These are phyloP conservation scores for Saturnispora sekii DNA, from an alignment of 805 yeast species.

Conservation along the genomic window DNA sequence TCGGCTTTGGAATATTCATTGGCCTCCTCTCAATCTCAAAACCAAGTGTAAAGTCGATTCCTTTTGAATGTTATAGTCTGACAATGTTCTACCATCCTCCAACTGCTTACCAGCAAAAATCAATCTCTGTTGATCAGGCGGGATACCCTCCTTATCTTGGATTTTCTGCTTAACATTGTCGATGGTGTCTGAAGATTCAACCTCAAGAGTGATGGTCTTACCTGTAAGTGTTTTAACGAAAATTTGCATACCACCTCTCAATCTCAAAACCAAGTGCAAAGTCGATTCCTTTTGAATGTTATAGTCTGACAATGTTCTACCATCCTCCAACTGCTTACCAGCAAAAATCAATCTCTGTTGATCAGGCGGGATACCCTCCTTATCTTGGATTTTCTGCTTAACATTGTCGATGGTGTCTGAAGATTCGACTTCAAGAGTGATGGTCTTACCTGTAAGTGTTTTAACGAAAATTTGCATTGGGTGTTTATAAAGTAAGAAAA, in stretches of 20 bases:
- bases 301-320: slow-evolving; percentile 98
- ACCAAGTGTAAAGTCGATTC: slow-evolving; percentile 95
- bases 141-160: slow-evolving; percentile 96
- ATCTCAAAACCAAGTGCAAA: slow-evolving; percentile 82
- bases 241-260: slow-evolving; percentile 72
- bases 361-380: slow-evolving; percentile 98
- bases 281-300: slow-evolving; percentile 99
- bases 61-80: slow-evolving; percentile 98
- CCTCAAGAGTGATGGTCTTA: slow-evolving; percentile 79
- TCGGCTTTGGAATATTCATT: slow-evolving; percentile 21
- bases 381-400: slow-evolving; percentile 93
- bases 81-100: slow-evolving; percentile 91
- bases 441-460: slow-evolving; percentile 54
- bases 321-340: slow-evolving; percentile 99
- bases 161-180: slow-evolving; percentile 95
- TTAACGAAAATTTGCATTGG: slow-evolving; percentile 47
- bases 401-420: slow-evolving; percentile 97
- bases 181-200: slow-evolving; percentile 94
- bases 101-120: slow-evolving; percentile 97
- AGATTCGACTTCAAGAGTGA: slow-evolving; percentile 93
- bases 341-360: slow-evolving; percentile 99
- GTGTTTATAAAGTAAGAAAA: background rate
- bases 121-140: slow-evolving; percentile 96
- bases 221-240: slow-evolving; percentile 49
- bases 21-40: slow-evolving; percentile 96